Evolutionary conservation across 2,329 filamentous ascomycete species (phyloP).

Genomic region (Calonectria leucothoes): DNA sequence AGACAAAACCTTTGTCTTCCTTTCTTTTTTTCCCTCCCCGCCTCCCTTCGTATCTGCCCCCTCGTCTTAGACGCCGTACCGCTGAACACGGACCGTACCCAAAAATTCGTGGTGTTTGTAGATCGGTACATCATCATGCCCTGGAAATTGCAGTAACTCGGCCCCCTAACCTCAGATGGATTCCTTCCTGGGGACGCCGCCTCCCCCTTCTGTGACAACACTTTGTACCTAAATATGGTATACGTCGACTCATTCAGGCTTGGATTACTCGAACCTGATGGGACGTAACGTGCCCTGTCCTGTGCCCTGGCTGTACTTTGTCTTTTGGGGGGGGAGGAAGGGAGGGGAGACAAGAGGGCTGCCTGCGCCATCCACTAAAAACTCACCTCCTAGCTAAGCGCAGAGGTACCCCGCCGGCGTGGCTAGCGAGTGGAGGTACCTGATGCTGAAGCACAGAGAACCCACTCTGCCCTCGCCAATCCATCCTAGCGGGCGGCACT

Average conservation of each 20-base stretch:
- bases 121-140: conserved; percentile 21
- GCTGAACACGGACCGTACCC: neutral
- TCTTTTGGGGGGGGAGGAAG: neutral
- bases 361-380: conserved; percentile 23
- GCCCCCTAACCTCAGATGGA: conserved; percentile 2
- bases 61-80: neutral
- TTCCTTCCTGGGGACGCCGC: neutral
- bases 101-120: neutral
- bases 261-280: neutral
- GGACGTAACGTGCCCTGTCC: conserved; percentile 3
- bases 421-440: conserved; percentile 26
- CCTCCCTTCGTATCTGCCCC: neutral
- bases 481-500: conserved; percentile 17
- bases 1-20: neutral
- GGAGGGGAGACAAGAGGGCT: neutral
- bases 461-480: conserved; percentile 16
- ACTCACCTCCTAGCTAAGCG: conserved; percentile 17
- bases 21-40: neutral
- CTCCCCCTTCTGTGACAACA: neutral
- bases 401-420: conserved; percentile 22
- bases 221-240: neutral
- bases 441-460: conserved; percentile 25
- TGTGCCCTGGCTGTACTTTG: neutral
- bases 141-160: conserved; percentile 19
- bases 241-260: neutral